phyloP scores from a whole-genome alignment of 306 rosid species.

The Lotus japonicus region DNA sequence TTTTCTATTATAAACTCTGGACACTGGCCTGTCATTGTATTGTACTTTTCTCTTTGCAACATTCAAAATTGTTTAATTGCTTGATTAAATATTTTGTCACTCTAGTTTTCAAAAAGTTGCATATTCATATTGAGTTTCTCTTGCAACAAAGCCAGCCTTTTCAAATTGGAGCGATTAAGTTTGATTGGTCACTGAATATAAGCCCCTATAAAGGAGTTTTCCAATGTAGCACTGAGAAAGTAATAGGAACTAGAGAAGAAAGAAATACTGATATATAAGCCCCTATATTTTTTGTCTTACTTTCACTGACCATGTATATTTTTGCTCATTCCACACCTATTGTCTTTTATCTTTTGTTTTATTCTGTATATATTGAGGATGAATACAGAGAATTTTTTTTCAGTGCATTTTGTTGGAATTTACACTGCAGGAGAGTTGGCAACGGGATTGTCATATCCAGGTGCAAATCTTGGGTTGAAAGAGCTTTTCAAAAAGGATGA shows the following conservation, averaged over 20 bases:
- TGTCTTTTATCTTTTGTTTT: not conserved
- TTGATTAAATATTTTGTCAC: not conserved
- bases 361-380: not conserved
- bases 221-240: slow-evolving; percentile 1
- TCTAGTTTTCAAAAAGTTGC: not conserved
- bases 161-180: not conserved
- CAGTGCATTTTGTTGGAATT: slow-evolving; percentile 14
- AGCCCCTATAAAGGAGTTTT: not conserved
- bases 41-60: slow-evolving; percentile 1
- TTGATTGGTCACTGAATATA: not conserved
- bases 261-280: no score
- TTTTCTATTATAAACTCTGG: not conserved
- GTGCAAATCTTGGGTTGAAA: slow-evolving; percentile 59
- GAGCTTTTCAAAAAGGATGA: slow-evolving; percentile 49
- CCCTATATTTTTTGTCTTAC: no score
- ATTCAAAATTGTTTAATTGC: not conserved
- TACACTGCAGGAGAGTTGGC: slow-evolving; percentile 44
- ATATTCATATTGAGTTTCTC: not conserved
- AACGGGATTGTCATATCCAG: slow-evolving; percentile 9
- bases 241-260: no score
- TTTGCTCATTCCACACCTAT: not conserved
- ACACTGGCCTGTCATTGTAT: not conserved
- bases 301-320: not conserved
- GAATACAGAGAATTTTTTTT: not conserved
- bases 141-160: no score